A percentile compares a stretch with the other conserved stretches of the same genome.
phyloP scores from a whole-genome alignment of 345 rosid genomes.

The Mercurialis annua region DNA sequence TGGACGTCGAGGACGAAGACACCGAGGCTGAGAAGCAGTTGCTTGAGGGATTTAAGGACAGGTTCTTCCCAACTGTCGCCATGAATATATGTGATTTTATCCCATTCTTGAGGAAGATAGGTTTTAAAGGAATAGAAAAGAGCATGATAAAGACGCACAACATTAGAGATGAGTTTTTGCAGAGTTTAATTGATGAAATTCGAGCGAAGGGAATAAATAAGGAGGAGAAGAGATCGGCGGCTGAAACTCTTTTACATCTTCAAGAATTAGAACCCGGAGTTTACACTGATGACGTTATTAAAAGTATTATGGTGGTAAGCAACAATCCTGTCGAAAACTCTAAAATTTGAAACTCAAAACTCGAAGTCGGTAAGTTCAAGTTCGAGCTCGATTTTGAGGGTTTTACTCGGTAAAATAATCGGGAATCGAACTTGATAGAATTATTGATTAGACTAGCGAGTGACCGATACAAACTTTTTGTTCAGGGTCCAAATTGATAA shows the following conservation, averaged over 20 bases:
- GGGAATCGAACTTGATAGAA: too few species aligned
- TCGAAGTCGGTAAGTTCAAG: too few species aligned
- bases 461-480: too few species aligned
- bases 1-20: conserved; percentile 19
- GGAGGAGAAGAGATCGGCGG: conserved; percentile 24
- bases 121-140: conserved; percentile 49
- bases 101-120: conserved; percentile 44
- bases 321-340: too few species aligned
- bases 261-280: conserved; percentile 52
- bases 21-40: conserved; percentile 34
- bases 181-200: conserved; percentile 34
- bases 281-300: conserved; percentile 44
- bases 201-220: conserved; percentile 23
- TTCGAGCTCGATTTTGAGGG: too few species aligned
- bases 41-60: conserved; percentile 38
- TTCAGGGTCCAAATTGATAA: too few species aligned
- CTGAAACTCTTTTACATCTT: conserved; percentile 37
- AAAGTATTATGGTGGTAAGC: conserved; percentile 38
- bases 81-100: conserved; percentile 42
- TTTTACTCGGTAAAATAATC: too few species aligned
- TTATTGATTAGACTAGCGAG: too few species aligned
- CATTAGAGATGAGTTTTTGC: conserved; percentile 40
- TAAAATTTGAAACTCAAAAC: too few species aligned
- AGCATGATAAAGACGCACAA: conserved; percentile 33
- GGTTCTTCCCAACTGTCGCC: conserved; percentile 34